Base-by-base conservation (phyloP, 225 moss, liverwort and hornwort species). In the Pseudoscleropodium purum region DNA sequence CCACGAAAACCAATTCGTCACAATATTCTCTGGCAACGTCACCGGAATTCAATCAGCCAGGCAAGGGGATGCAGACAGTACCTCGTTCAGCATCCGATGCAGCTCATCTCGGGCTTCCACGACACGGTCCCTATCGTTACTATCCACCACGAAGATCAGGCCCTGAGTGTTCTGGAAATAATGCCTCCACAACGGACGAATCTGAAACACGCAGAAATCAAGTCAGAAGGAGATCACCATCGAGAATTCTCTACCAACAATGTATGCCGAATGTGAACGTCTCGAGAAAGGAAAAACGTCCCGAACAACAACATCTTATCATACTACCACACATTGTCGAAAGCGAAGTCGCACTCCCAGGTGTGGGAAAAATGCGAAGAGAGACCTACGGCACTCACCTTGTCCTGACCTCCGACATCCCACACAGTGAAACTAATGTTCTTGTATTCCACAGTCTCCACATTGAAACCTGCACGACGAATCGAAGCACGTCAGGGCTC, bases 141-240 rank as follows among this genome's bases (percentile, higher is more conserved):
- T 96, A 75, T 98, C 98, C 86, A 97, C 97, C 93, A 98, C 96
- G 85, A 97, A 98, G 91, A 98, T 98, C 88, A 98, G 91, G 21
- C 97, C 98, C 94, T 98, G 98, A 70, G 96, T 98, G 88, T 97
- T 97, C 91, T 98, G 97, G 90, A 98, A 98, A 77, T 97, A 98
- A 78, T 98, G 97, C 93, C 98, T 97, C 98, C 97, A 98, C 91
- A 98, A 84, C 72, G 98, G 98, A 39, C 97, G 96, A 88, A 98
- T 98, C 97, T 97, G 90, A 81, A 24, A 77, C 41, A 56, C 52
- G 57, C 70, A 41, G 9, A 59, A 26, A 43, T 54, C 8, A 18
- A 27, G 26, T 30, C 85, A 36, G 5, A 9, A 14, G 36, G 61
- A 66, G 31, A 33, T 13, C 15, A 37, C 5, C 83, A 6, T 13